Percentiles rank a stretch among this genome's conserved stretches.
Evolutionary conservation across 2,329 filamentous ascomycete genomes (phyloP).

Genomic region (Sordariomycetes sp.): DNA sequence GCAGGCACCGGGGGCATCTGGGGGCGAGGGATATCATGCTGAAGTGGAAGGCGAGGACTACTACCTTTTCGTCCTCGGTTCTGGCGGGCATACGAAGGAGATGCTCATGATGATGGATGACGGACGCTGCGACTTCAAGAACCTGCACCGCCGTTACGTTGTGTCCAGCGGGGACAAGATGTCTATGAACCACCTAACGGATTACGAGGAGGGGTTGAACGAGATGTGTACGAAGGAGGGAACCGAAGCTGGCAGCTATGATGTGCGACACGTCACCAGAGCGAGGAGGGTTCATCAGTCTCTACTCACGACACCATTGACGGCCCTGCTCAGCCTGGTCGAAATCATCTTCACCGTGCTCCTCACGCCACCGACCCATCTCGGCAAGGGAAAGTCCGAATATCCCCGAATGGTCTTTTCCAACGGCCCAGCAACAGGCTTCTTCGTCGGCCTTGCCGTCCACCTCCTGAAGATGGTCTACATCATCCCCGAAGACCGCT

Average conservation of each 20-base stretch:
- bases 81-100: constrained; percentile 89
- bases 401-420: constrained; percentile 72
- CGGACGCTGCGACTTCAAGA: constrained; percentile 38
- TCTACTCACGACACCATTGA: constrained; percentile 62
- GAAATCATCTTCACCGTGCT: constrained; percentile 49
- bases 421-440: constrained; percentile 83
- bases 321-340: constrained; percentile 55
- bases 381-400: constrained; percentile 11
- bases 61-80: constrained; percentile 77
- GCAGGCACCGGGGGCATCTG: too few species aligned
- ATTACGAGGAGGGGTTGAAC: constrained; percentile 25
- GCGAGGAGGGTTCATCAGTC: constrained; percentile 78
- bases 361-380: constrained; percentile 17
- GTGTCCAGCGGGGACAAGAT: constrained; percentile 64
- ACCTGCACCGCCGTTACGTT: constrained; percentile 70
- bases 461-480: constrained; percentile 36
- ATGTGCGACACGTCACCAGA: constrained; percentile 60
- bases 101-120: constrained; percentile 76
- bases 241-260: constrained; percentile 39
- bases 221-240: constrained; percentile 9
- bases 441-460: constrained; percentile 55
- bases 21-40: too few species aligned
- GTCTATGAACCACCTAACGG: constrained; percentile 61
- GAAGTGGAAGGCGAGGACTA: too few species aligned
- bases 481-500: constrained; percentile 38